Base-by-base conservation (phyloP, 2,329 filamentous ascomycete genomes). In the Aulographum hederae region DNA sequence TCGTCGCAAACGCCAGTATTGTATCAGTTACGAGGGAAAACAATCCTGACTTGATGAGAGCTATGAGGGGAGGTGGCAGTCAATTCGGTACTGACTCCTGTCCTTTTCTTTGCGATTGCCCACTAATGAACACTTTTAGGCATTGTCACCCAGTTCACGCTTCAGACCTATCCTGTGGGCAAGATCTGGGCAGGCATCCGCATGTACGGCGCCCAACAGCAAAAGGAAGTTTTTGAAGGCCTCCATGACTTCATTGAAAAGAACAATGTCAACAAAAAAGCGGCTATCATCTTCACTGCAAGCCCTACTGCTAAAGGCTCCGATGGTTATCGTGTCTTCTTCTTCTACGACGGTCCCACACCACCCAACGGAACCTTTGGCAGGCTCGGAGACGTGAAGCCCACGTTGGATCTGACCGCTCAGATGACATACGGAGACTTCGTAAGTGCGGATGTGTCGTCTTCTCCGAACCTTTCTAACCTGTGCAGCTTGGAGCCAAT, bases 171-270 rank as follows among this genome's bases (percentile, higher is more conserved):
- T 34, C 43, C 47, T 10, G 46, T 51, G 19, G 48, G 43, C 17
- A 32, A 52, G 21, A 45, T 56, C 16, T 57, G 51, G 50, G 54
- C 53, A 10, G 54, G 55, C 2, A 40, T 41, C 4, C 45, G 51
- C 3, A 32, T 47, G 13, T 57, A 56, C 38, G 42, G 39, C 17
- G 21, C 10, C 21, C 35, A 28, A 4, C 36, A 26, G 6, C 35
- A 52, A 19, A 40, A 42, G 1, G 39, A 44, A 18, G 39, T 56
- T 10, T 48, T 46, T 34, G 40, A 39, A 15, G 46, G 47, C 5
- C 37, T 53, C 13, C 50, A 54, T 36, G 38, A 47, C n/a, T 53
- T 51, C 26, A 37, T 44, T 1, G 38, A 41, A 5, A 34, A 37
- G 2, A 45, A 43, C 12, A 33, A 39, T 10, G 33, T 41, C 1